Conservation (phyloP, 176 grass and related monocot genomes). For the Hsuehochloa calcarea region DNA sequence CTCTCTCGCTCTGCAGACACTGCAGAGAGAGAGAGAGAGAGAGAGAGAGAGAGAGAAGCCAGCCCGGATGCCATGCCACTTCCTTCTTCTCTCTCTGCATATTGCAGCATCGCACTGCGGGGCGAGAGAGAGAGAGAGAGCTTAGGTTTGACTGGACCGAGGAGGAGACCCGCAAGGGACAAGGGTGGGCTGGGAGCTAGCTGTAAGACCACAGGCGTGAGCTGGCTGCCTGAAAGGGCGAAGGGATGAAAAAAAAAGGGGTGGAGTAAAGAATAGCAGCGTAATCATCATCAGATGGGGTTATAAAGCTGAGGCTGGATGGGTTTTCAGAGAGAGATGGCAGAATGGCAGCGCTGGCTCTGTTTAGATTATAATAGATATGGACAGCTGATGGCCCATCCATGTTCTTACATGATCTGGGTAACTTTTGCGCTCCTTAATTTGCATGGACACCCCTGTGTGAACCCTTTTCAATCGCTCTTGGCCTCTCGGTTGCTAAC, state of each 20-base stretch:
- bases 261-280: neutral
- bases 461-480: neutral
- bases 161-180: constrained; percentile 34
- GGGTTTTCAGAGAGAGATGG: neutral
- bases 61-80: neutral
- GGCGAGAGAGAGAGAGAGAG: neutral
- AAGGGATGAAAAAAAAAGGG: neutral
- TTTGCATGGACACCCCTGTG: neutral
- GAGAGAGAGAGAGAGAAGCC: too few species aligned
- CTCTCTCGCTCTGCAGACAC: too few species aligned
- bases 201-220: constrained; percentile 61
- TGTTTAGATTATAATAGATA: neutral
- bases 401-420: neutral
- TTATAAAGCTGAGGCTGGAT: neutral
- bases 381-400: neutral
- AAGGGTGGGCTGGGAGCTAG: constrained; percentile 53
- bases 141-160: constrained; percentile 37
- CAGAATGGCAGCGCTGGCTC: neutral
- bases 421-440: neutral
- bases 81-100: neutral
- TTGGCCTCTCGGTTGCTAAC: neutral
- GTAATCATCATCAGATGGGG: constrained; percentile 44
- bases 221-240: constrained; percentile 49
- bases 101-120: neutral
- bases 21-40: too few species aligned